phyloP scores from a whole-genome alignment of 441 rosid genomes.

The Populus trichocarpa region DNA sequence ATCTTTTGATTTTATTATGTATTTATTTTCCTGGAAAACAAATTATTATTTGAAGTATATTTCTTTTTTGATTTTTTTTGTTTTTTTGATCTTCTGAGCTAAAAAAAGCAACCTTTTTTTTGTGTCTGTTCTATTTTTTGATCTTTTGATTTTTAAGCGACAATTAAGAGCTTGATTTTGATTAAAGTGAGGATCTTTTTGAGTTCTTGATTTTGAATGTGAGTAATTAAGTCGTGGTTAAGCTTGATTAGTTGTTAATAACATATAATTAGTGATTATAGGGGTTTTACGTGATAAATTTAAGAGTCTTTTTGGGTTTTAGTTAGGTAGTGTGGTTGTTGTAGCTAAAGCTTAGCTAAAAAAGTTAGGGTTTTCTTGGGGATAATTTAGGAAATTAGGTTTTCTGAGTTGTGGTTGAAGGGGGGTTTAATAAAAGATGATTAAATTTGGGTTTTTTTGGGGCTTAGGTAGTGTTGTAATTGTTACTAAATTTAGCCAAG shows the following conservation, averaged over 20 bases:
- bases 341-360: not conserved
- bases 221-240: slow-evolving; percentile 17
- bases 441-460: slow-evolving; percentile 6
- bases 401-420: not conserved
- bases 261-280: not conserved
- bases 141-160: slow-evolving; percentile 24
- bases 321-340: not conserved
- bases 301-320: not conserved
- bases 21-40: not conserved
- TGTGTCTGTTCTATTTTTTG: slow-evolving; percentile 10
- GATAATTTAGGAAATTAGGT: not conserved
- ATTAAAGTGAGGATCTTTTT: slow-evolving; percentile 21
- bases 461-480: not conserved
- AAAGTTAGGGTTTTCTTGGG: not conserved
- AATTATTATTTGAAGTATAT: slow-evolving; percentile 1
- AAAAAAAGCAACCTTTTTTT: slow-evolving; percentile 9
- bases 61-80: not conserved
- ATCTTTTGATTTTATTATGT: not conserved
- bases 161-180: slow-evolving; percentile 15
- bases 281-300: not conserved
- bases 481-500: not conserved
- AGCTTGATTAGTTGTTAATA: slow-evolving; percentile 18
- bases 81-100: not conserved
- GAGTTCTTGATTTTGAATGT: slow-evolving; percentile 13
- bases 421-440: not conserved